A percentile compares a stretch with the other conserved stretches of the same genome.
phyloP scores from a whole-genome alignment of 108 stramenopile species.

The Nitzschia sp. region DNA sequence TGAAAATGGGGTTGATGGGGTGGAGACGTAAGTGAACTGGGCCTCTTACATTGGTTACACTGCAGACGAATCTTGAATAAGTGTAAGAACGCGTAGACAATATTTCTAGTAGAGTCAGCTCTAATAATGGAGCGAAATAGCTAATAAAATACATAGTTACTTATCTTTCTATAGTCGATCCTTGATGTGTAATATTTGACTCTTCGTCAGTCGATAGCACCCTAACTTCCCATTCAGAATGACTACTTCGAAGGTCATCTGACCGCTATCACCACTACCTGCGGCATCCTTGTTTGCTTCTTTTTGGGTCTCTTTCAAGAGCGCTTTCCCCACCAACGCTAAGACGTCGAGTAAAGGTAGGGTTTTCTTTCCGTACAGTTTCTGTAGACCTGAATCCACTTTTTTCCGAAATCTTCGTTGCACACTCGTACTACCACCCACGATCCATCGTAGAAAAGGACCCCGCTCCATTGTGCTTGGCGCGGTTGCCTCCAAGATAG shows the following conservation, averaged over 20 bases:
- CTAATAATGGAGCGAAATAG: too few species aligned
- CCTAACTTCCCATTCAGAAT: constrained; percentile 19
- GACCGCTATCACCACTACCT: background rate
- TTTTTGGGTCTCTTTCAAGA: constrained; percentile 22
- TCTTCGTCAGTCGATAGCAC: constrained; percentile 22
- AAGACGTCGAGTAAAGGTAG: constrained; percentile 14
- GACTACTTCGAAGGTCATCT: constrained; percentile 22
- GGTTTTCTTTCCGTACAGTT: background rate
- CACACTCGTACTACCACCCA: constrained; percentile 21
- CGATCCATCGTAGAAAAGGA: constrained; percentile 19
- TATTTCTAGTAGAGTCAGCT: too few species aligned
- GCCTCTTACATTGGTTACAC: too few species aligned
- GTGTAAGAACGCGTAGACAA: too few species aligned
- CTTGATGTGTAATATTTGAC: constrained; percentile 20
- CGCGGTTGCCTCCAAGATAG: constrained; percentile 6
- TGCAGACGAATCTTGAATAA: too few species aligned
- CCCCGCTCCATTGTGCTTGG: background rate
- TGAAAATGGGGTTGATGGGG: background rate
- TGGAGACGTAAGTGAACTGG: background rate
- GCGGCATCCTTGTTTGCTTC: background rate
- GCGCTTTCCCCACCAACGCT: constrained; percentile 6
- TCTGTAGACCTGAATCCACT: constrained; percentile 2
- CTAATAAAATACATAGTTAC: too few species aligned
- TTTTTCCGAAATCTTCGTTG: constrained; percentile 32
- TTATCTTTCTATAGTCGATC: constrained; percentile 5